Evolutionary conservation across 2,329 filamentous ascomycete species (phyloP).

Genomic region (Aspergillus novofumigatus): DNA sequence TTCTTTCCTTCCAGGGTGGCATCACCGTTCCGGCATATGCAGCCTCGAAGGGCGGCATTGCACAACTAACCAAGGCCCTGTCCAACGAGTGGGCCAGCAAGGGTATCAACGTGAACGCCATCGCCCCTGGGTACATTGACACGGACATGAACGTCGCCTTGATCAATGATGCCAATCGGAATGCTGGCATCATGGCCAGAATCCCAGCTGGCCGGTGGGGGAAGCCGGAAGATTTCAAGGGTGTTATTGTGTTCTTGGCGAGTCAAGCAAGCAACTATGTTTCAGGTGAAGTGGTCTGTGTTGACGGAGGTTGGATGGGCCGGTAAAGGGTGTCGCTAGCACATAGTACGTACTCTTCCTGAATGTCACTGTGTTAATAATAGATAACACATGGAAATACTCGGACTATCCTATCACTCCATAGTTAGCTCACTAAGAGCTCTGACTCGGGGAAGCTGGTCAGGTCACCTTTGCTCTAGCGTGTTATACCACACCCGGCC

Average conservation of each 20-base stretch:
- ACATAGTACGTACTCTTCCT: neutral
- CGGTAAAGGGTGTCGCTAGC: conserved; percentile 46
- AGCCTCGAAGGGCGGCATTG: conserved; percentile 78
- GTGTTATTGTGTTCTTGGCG: conserved; percentile 71
- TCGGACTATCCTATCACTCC: neutral
- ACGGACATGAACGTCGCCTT: conserved; percentile 94
- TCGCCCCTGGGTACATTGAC: conserved; percentile 84
- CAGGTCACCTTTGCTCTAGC: conserved; percentile 6
- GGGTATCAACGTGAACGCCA: conserved; percentile 80
- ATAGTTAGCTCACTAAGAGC: neutral
- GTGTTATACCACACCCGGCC: conserved; percentile 6
- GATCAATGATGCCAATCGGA: conserved; percentile 65
- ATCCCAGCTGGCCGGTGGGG: conserved; percentile 87
- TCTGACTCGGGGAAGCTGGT: neutral
- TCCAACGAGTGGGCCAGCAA: conserved; percentile 81
- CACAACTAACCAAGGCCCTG: conserved; percentile 78
- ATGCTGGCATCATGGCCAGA: conserved; percentile 69
- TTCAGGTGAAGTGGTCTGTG: conserved; percentile 73
- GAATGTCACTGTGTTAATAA: neutral
- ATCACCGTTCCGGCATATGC: conserved; percentile 86
- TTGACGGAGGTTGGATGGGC: conserved; percentile 93
- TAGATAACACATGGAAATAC: neutral
- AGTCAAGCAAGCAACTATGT: conserved; percentile 75
- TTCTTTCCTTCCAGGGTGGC: conserved; percentile 81
- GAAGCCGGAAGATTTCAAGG: conserved; percentile 80